Evolutionary conservation across 108 stramenopile genomes (phyloP), one percentile per base, ranked within the genome.

Genomic region (Licmophora abbreviata): DNA sequence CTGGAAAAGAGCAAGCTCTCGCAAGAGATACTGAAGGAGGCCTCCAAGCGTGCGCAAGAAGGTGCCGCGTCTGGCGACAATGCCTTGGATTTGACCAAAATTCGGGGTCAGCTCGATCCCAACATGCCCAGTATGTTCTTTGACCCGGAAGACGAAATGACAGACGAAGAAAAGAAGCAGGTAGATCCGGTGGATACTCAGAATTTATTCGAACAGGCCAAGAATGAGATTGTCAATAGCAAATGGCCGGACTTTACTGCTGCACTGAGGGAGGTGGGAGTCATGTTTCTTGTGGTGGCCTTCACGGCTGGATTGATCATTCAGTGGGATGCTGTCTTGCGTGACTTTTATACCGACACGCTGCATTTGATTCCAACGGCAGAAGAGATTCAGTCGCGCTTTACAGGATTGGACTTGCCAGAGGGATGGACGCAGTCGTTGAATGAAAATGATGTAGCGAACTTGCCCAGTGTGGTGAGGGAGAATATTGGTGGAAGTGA

Each of bases 101-200:
- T 88, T 38, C 66, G 70, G 2, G 66, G 64, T 6, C 61, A 66
- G 49, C 48, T 68, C 43, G 3, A 51, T 53, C 10, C 33, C 42
- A 43, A 64, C 25, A 45, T 61, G 36, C 64, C 64, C 2, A 55
- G 48, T 30, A 64, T 79, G 52, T 59, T 77, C n/a, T 74, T 73
- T 30, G 81, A 89, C 54, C 78, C 83, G 0, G 79, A 79, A 20
- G 71, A 78, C 20, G 80, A 85, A 44, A 58, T 90, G 55, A 69
- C 88, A 17, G 61, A 77, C 23, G 88, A 90, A 65, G 79, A 90
- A 64, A 66, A 65, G 69, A 60, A 59, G 4, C 74, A 90, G 58
- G 82, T 77, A 26, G 88, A 90, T 54, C 73, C 72, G 17, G 63
- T 71, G 40, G 80, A 75, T 35, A 53, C 56, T 29, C 58, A 76